These are phyloP conservation scores for Cryptococcus hybrid DNA, from an alignment of 1,284 basidiomycete genomes.

Conservation along the genomic window DNA sequence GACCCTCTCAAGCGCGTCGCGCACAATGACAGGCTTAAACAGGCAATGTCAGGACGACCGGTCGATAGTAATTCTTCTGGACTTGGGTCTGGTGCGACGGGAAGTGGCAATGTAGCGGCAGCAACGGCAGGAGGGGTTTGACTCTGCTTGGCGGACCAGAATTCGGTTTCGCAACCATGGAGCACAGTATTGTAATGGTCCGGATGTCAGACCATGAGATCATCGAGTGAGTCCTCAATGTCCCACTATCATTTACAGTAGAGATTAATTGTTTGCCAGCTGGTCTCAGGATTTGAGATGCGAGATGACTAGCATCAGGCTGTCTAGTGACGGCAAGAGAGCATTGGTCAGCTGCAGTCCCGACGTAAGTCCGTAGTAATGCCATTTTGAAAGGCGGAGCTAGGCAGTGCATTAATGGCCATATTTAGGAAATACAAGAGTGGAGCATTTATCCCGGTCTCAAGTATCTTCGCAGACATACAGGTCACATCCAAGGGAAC, in stretches of 20 bases:
- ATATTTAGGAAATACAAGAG: conserved; percentile 74
- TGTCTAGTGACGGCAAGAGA: conserved; percentile 82
- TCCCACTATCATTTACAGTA: too few relatives aligned
- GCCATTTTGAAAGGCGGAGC: conserved; percentile 13
- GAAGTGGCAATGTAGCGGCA: background rate
- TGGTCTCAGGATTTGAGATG: conserved; percentile 42
- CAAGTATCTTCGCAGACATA: conserved; percentile 71
- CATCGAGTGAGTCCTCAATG: conserved; percentile 25
- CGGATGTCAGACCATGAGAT: conserved; percentile 37
- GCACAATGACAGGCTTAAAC: conserved; percentile 35
- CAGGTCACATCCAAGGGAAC: conserved; percentile 73
- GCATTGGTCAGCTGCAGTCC: conserved; percentile 84
- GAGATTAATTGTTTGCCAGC: conserved; percentile 5
- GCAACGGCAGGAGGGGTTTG: background rate
- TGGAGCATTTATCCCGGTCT: conserved; percentile 69
- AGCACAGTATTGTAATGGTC: conserved; percentile 36
- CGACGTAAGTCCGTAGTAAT: conserved; percentile 59
- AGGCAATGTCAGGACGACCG: conserved; percentile 34
- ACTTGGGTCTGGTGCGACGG: conserved; percentile 8
- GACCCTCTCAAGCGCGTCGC: conserved; percentile 55
- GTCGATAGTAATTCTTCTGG: conserved; percentile 2
- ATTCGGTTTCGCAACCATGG: conserved; percentile 38
- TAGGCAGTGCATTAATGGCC: conserved; percentile 15
- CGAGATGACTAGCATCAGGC: conserved; percentile 81
- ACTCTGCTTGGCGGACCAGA: background rate